Conservation (phyloP, 108 stramenopile species). For the Pseudonitzschia multiseries region DNA sequence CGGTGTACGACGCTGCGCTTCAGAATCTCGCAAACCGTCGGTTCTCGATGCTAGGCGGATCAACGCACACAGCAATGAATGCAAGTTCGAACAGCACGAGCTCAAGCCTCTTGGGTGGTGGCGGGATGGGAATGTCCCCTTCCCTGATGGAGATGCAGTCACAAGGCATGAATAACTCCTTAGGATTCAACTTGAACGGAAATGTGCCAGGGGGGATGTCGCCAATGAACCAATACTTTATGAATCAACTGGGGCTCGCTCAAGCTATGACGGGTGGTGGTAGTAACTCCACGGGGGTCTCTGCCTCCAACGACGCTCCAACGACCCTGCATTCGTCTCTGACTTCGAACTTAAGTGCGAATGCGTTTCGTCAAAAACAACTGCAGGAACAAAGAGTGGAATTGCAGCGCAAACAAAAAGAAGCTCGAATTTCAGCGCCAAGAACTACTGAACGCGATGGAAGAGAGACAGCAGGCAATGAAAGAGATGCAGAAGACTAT, state of each 20-base stretch:
- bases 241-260: neutral
- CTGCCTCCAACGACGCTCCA: neutral
- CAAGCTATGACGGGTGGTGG: neutral
- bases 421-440: slow-evolving; percentile 50
- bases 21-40: slow-evolving; percentile 49
- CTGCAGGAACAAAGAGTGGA: slow-evolving; percentile 52
- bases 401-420: slow-evolving; percentile 46
- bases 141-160: neutral
- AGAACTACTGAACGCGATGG: slow-evolving; percentile 46
- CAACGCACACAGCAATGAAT: neutral
- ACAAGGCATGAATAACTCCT: neutral
- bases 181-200: neutral
- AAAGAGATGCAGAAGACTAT: slow-evolving; percentile 32
- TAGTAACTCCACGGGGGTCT: neutral
- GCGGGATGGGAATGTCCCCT: neutral
- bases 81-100: neutral
- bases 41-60: slow-evolving; percentile 34
- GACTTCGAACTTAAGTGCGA: neutral
- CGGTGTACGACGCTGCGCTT: slow-evolving; percentile 61
- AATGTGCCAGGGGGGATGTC: neutral
- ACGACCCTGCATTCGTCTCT: neutral
- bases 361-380: slow-evolving; percentile 35
- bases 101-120: neutral
- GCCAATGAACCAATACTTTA: slow-evolving; percentile 1
- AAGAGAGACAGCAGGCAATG: slow-evolving; percentile 35